phyloP scores from a whole-genome alignment of 1,284 basidiomycete genomes.

The Caloboletus firmus region DNA sequence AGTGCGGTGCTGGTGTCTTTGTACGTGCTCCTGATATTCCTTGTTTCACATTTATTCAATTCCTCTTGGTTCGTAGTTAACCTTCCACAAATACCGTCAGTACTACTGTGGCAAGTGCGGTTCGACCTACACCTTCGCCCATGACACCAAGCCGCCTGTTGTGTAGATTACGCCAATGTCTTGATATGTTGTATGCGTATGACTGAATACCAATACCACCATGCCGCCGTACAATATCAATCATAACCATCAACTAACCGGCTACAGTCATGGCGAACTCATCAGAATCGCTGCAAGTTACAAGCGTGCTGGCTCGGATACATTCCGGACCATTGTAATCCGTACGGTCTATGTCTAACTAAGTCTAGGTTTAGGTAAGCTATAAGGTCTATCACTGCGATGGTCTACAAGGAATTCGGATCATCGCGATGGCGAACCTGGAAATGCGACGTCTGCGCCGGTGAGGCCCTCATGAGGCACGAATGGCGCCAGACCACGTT shows the following conservation, averaged over 20 bases:
- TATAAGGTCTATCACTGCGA: too few relatives aligned
- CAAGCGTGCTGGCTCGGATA: too few relatives aligned
- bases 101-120: conserved; percentile 92
- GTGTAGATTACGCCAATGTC: conserved; percentile 41
- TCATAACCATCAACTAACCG: neutral
- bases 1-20: conserved; percentile 96
- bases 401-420: too few relatives aligned
- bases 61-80: conserved; percentile 58
- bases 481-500: too few relatives aligned
- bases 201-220: conserved; percentile 9
- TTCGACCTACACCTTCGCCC: conserved; percentile 86
- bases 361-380: too few relatives aligned
- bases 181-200: conserved; percentile 14
- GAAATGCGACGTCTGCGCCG: too few relatives aligned
- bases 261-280: neutral
- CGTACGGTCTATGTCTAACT: too few relatives aligned
- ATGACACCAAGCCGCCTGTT: conserved; percentile 72
- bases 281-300: neutral
- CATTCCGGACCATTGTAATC: too few relatives aligned
- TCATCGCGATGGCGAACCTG: too few relatives aligned
- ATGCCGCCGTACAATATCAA: neutral
- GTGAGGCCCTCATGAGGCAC: too few relatives aligned
- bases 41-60: neutral
- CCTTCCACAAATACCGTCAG: conserved; percentile 93
- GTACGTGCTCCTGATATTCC: conserved; percentile 46